These are phyloP conservation scores for Tremella yokohamensis DNA, from an alignment of 768 basidiomycete genomes.

Conservation along the genomic window DNA sequence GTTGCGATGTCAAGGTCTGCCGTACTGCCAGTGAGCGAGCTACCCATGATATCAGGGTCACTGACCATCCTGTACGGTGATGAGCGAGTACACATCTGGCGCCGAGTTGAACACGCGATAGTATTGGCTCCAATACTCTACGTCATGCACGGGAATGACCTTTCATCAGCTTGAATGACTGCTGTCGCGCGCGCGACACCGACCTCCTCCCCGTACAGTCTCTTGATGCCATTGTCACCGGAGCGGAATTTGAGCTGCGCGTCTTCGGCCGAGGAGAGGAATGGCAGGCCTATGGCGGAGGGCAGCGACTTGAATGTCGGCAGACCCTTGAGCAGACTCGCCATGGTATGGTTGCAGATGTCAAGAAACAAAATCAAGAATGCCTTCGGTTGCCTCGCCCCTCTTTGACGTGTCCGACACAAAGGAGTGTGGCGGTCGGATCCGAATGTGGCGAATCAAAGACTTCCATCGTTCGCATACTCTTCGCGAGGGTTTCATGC, in stretches of 20 bases:
- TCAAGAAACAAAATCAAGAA: neutral
- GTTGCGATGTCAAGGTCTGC: constrained; percentile 72
- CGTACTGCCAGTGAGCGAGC: constrained; percentile 60
- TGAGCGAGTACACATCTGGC: constrained; percentile 84
- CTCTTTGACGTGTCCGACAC: no score
- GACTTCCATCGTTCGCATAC: no score
- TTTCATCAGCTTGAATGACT: constrained; percentile 41
- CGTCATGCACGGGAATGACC: constrained; percentile 71
- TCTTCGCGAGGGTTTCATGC: no score
- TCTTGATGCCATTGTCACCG: constrained; percentile 72
- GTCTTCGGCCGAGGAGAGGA: constrained; percentile 59
- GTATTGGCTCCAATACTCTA: constrained; percentile 85
- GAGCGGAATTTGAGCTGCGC: constrained; percentile 85
- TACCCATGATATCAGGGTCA: constrained; percentile 13
- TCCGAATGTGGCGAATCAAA: no score
- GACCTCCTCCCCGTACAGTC: constrained; percentile 70
- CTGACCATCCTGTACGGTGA: constrained; percentile 79
- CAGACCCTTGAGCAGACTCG: constrained; percentile 37
- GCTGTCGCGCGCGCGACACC: constrained; percentile 44
- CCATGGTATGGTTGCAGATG: neutral
- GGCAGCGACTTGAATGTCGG: constrained; percentile 47
- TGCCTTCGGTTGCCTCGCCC: no score
- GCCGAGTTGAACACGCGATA: constrained; percentile 80
- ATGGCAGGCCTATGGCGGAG: constrained; percentile 47
- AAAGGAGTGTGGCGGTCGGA: no score